Evolutionary conservation across 2,329 filamentous ascomycete species (phyloP).

Genomic region (Colletotrichum sidae): DNA sequence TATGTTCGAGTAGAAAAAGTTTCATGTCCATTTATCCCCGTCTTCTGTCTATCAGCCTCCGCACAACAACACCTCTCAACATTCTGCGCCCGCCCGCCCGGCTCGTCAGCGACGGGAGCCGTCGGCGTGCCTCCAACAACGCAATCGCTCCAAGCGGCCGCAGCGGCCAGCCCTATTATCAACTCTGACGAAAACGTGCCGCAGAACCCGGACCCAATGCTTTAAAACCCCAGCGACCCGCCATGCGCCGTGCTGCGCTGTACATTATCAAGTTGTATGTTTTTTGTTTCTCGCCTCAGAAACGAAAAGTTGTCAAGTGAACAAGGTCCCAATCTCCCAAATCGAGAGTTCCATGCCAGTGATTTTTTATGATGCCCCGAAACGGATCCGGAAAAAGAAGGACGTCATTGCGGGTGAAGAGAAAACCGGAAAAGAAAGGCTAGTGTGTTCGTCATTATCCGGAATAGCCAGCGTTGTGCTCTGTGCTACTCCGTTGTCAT

Average conservation of each 20-base stretch:
- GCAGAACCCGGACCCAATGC: conserved; percentile 51
- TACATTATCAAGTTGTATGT: conserved; percentile 47
- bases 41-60: conserved; percentile 37
- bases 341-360: conserved; percentile 39
- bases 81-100: not conserved
- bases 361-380: conserved; percentile 35
- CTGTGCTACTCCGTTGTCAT: conserved; percentile 35
- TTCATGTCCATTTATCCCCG: conserved; percentile 37
- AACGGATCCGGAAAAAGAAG: conserved; percentile 25
- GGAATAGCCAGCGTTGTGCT: conserved; percentile 33
- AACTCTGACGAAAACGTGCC: conserved; percentile 37
- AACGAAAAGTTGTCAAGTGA: conserved; percentile 28
- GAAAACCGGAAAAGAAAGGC: conserved; percentile 45
- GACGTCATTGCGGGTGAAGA: conserved; percentile 37
- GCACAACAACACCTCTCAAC: conserved; percentile 30
- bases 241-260: conserved; percentile 54
- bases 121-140: conserved; percentile 11
- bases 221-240: conserved; percentile 47
- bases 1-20: conserved; percentile 29
- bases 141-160: conserved; percentile 33
- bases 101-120: not conserved
- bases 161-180: conserved; percentile 38
- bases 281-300: conserved; percentile 37
- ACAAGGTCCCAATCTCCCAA: conserved; percentile 35
- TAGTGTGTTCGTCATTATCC: conserved; percentile 37